Percentiles rank a stretch among this genome's conserved stretches.
Evolutionary conservation across 2,329 filamentous ascomycete genomes (phyloP).

Genomic region (Phaeosphaeriaceae sp.): DNA sequence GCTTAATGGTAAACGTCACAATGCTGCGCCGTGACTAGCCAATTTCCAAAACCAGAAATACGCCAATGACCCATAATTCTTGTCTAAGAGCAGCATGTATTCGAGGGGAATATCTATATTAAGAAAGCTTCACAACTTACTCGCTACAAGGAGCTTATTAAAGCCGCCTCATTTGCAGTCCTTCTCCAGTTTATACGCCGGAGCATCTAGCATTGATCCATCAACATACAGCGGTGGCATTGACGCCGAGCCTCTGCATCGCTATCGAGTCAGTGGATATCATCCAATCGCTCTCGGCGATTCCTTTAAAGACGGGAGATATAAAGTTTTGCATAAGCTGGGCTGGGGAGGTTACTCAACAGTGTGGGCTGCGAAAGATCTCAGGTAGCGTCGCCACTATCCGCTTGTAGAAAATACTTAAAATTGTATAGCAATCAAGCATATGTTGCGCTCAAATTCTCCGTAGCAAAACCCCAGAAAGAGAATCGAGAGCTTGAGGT

Average conservation of each 20-base stretch:
- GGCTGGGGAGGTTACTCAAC: constrained; percentile 33
- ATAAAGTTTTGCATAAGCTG: constrained; percentile 25
- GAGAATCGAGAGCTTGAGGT: constrained; percentile 20
- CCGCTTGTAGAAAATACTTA: constrained; percentile 6
- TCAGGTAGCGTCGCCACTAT: constrained; percentile 7
- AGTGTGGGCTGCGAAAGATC: constrained; percentile 29
- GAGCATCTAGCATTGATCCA: background rate
- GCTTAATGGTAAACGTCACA: background rate
- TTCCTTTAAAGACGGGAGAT: constrained; percentile 16
- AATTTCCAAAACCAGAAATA: background rate
- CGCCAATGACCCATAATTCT: background rate
- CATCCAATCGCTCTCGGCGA: constrained; percentile 27
- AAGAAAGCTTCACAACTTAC: background rate
- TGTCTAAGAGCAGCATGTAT: background rate
- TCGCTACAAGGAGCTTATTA: background rate
- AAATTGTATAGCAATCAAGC: constrained; percentile 6
- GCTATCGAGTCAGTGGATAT: constrained; percentile 25
- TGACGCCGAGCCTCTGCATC: constrained; percentile 29
- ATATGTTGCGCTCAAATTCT: constrained; percentile 35
- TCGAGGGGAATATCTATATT: background rate
- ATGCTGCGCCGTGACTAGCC: background rate
- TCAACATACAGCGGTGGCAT: constrained; percentile 11
- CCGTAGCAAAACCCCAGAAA: constrained; percentile 12
- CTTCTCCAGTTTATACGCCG: background rate
- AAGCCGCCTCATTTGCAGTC: background rate